Evolutionary conservation across 768 basidiomycete species (phyloP), one percentile per base, ranked within the genome.

Genomic region (Russula sp.): DNA sequence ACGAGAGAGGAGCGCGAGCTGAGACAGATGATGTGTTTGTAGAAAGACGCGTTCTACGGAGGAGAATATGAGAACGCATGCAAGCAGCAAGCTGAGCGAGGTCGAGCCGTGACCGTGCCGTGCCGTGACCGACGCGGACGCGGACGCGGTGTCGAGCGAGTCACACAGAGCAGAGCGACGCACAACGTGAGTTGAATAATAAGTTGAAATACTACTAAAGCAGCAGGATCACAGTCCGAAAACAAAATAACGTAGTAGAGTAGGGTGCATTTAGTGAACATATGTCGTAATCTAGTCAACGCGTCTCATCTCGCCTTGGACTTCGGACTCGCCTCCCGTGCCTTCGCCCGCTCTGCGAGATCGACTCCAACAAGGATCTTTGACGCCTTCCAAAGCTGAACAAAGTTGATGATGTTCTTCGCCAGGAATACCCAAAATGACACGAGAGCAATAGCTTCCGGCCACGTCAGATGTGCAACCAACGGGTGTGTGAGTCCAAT

Each of bases 371-470:
- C 94, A 16, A 97, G 80, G 58, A 93, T 92, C 75, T 93, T 93
- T 39, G 90, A 88, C 32, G 97, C 96, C 73, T 99, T 99, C 95
- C 95, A 98, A 60, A 98, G 83, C 73, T 99, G 97, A 7, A 99
- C 94, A 38, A 90, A 73, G 72, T 98, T 97, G 78, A 99, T 92
- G 59, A 94, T 69, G 72, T 98, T 97, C 78, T 98, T 99, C 65
- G 78, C 70, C 16, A 83, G 66, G 71, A 86, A 96, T 50, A 97
- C 75, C 0, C 85, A 88, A 66, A 78, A 78, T 41, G 83, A 85
- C 34, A 82, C 6, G 42, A 76, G 58, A 0, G 90, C 93, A 66
- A 93, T 72, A 5, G 85, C 64, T 70, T 89, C 84, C 2, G 94
- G 85, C 82, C 87, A 96, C 16, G 91, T 93, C 66, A 88, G 68